Evolutionary conservation across 2,329 filamentous ascomycete genomes (phyloP), one percentile per base, ranked within the genome.

Genomic region (Exophiala oligosperma): DNA sequence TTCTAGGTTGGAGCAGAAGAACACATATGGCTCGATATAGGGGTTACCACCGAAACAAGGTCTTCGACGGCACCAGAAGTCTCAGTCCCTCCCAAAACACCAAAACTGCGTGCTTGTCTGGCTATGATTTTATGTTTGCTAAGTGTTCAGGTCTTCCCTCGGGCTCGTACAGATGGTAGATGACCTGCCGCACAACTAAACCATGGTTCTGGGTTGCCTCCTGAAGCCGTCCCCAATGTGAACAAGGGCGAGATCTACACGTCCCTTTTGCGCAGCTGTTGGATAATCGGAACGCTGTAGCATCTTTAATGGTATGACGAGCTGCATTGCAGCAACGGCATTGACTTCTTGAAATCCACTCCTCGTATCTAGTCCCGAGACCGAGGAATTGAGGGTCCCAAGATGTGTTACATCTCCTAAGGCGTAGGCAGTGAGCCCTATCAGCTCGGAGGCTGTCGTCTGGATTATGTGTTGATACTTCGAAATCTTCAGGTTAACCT

Each of bases 181-280:
- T 29, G 3, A 35, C 6, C 2, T 35, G 2, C 29, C 11, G 11
- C 29, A 35, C 29, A 35, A 41, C 52, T 41, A 54, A 29, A 46
- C 1, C 2, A 57, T 44, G 24, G 52, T 17, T 43, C 59, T 44
- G 9, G 61, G 63, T 26, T 67, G 61, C 24, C 64, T 54, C 28
- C 63, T 58, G 49, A 67, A 65, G 1, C 64, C 63, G 52, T 67
- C 64, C n/a, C 61, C 63, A 51, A 67, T 65, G 47, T 64, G 62
- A 44, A 61, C 56, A 21, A 67, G 64, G 28, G 64, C 63, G 32
- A 67, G 56, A 37, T 67, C 63, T 24, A 67, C 57, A 4, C 61
- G 61, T n/a, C 63, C 64, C 38, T 67, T 64, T 40, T 65, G 64
- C 9, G 50, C 55, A 26, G 57, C 59, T 14, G 61, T 64, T 28